Evolutionary conservation across 495 filamentous ascomycete species (phyloP), one percentile per base, ranked within the genome.

Genomic region (Xylaria grammica): DNA sequence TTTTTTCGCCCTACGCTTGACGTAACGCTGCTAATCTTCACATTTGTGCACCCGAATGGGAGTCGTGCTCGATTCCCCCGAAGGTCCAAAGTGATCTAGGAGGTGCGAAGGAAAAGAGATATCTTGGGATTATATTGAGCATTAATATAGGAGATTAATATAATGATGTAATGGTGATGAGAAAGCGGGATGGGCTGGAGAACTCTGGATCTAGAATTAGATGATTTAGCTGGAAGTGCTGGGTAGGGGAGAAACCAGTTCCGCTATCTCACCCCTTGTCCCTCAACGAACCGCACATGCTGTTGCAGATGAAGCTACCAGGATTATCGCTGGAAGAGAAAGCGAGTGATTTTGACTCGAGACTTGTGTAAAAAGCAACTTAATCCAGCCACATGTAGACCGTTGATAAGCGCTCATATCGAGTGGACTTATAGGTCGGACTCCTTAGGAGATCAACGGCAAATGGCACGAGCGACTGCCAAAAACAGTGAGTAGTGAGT

Each of bases 331-430:
- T 7, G 56, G 29, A 24, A n/a, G 26, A 11, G n/a, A 32, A 34
- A 27, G 10, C 10, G 11, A 11, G 9, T 20, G 9, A 46, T 24
- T 17, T 59, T 24, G 29, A 34, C 56, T 59, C 56, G 36, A 30
- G 27, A 27, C 42, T 58, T 15, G 17, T 56, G 36, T 20, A 20
- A 30, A 57, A 58, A 58, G 54, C 54, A 45, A 29, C 24, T 32
- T 29, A 20, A n/a, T 20, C 3, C 36, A 58, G 38, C 38, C n/a
- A 17, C n/a, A 45, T 58, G 26, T 5, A 45, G 54, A 32, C 26
- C n/a, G 9, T 42, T 42, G 52, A 38, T 27, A 55, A 55, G 52
- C 22, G 34, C 34, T 55, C 34, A 55, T 19, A 40, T 55, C 26
- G 4, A 26, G 52, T 45, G 7, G 4, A n/a, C 36, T 15, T 42